Base-by-base conservation (phyloP, 1,139 yeast species). In the Geotrichum phurueaensis region DNA sequence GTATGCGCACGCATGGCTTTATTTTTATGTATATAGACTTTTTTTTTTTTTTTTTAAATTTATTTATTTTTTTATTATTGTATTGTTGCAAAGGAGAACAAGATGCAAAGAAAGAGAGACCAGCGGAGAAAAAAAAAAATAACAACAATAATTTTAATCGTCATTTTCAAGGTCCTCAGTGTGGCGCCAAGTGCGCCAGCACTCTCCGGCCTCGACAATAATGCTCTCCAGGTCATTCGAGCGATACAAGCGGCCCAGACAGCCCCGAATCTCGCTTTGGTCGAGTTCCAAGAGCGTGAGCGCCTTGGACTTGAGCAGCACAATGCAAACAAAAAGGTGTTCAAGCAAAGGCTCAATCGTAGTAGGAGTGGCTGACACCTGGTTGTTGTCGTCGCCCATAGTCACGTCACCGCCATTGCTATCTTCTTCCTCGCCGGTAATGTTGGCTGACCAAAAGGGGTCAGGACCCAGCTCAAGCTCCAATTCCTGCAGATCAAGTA, bases 131-230 rank as follows among this genome's bases (percentile, higher is more conserved):
- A 12, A 10, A 9, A 12, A 7, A 12, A 22, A 20, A 20, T 15
- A 25, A 33, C 31, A 31, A 29, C 29, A 29, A 29, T 9, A 15
- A 20, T 12, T n/a, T n/a, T 53, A 45, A 13, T 54, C 57, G 9
- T 54, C 31, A 48, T 53, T 55, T 22, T 57, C 60, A 20, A 53
- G 43, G 13, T 61, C 61, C 59, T 71, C 74, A 15, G 63, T 62
- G 85, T 91, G 87, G 53, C 87, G 76, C 91, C 96, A 89, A 67
- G 86, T 86, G 63, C 96, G 79, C 96, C 96, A 90, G 58, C 89
- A 78, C 68, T 89, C 96, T 20, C 96, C 96, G 1, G 96, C 92
- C 71, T 87, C 96, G 58, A 77, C 76, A 53, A 90, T 79, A 43
- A 90, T 81, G 64, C 84, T 84, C 68, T 87, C 92, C 71, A 86